These are phyloP conservation scores for Gnomoniopsis smithogilvyi DNA, from an alignment of 2,329 filamentous ascomycete genomes.

Conservation along the genomic window DNA sequence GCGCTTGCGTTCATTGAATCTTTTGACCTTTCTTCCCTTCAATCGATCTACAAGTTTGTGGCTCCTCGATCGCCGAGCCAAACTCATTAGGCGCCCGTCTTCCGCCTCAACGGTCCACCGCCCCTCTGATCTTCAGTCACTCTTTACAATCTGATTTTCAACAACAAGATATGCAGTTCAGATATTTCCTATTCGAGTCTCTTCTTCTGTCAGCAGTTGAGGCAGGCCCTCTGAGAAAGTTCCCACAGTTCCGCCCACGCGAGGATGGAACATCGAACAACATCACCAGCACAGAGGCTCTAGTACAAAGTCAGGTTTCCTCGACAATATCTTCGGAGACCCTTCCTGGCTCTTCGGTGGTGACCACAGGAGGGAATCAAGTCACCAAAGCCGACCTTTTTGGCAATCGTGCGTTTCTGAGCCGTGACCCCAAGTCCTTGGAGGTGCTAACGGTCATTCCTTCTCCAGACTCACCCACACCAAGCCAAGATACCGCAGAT, in stretches of 20 bases:
- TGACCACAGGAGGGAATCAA: not conserved
- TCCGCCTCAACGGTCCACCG: not conserved
- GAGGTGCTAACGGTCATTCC: not conserved
- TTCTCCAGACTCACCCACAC: not conserved
- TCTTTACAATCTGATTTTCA: slow-evolving; percentile 3
- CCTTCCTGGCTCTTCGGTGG: not conserved
- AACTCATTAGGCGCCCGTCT: not conserved
- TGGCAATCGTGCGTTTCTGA: not conserved
- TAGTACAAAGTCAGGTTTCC: slow-evolving; percentile 11
- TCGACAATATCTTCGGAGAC: slow-evolving; percentile 7
- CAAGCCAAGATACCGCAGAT: not conserved
- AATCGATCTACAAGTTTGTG: not conserved
- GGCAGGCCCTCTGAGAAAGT: slow-evolving; percentile 18
- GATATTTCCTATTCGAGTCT: slow-evolving; percentile 5
- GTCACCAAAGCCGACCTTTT: not conserved
- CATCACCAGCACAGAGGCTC: slow-evolving; percentile 3
- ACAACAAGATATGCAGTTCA: slow-evolving; percentile 8
- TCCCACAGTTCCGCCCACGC: not conserved
- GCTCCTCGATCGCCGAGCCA: not conserved
- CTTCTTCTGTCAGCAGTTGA: slow-evolving; percentile 17
- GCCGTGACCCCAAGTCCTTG: not conserved
- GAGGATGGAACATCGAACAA: not conserved
- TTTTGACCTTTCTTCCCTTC: slow-evolving; percentile 6
- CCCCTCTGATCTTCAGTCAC: slow-evolving; percentile 2
- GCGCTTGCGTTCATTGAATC: not conserved